Percentiles rank a stretch among this genome's conserved stretches.
Evolutionary conservation across 139 green algal species (phyloP).

Genomic region (Trebouxia sp.): DNA sequence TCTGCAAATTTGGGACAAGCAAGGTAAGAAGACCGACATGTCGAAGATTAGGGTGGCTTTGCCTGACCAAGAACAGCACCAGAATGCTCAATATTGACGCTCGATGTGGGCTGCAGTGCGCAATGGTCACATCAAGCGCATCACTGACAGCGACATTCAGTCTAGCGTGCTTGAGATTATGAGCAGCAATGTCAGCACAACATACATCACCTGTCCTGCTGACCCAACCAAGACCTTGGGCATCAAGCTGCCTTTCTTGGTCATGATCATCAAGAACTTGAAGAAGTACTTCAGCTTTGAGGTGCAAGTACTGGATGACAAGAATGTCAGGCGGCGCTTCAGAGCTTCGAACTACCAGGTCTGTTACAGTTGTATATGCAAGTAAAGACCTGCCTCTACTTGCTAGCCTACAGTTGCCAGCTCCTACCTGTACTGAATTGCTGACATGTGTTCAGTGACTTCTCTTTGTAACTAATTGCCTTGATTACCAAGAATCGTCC

Average conservation of each 20-base stretch:
- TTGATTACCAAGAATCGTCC: no score
- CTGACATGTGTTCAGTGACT: no score
- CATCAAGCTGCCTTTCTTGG: slow-evolving; percentile 98
- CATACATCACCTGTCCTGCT: slow-evolving; percentile 91
- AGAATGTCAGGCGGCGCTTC: slow-evolving; percentile 96
- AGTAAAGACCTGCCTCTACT: no score
- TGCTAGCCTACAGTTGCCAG: no score
- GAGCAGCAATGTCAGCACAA: slow-evolving; percentile 88
- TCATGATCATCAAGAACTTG: slow-evolving; percentile 99
- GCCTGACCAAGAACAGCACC: no score
- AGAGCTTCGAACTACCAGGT: slow-evolving; percentile 98
- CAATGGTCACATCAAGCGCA: slow-evolving; percentile 95
- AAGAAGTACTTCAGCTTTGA: slow-evolving; percentile 98
- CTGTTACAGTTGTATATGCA: neutral
- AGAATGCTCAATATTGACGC: neutral
- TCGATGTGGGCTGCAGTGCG: slow-evolving; percentile 61
- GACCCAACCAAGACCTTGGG: slow-evolving; percentile 89
- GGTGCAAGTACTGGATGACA: slow-evolving; percentile 97
- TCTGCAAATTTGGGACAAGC: slow-evolving; percentile 92
- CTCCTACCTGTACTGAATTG: no score
- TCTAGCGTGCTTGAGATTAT: slow-evolving; percentile 93
- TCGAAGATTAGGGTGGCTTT: slow-evolving; percentile 1
- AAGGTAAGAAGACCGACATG: slow-evolving; percentile 61
- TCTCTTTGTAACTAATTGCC: no score
- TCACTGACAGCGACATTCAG: slow-evolving; percentile 97